phyloP scores from a whole-genome alignment of 192 early-diverging fungal genomes.

The Paraglomus brasilianum region DNA sequence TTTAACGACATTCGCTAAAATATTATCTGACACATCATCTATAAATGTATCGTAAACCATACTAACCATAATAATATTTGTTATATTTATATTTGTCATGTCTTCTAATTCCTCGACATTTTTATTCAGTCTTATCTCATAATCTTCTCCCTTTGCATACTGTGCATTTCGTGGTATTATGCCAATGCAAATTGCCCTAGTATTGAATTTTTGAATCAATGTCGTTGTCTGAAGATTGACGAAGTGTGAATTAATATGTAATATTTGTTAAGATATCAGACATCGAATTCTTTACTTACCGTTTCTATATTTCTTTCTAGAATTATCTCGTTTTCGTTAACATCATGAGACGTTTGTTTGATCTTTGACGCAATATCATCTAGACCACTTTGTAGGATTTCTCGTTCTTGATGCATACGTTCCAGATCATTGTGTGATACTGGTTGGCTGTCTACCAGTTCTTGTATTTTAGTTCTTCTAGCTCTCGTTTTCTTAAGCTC shows the following conservation, averaged over 20 bases:
- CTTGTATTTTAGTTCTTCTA: slow-evolving; percentile 57
- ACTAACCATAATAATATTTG: background rate
- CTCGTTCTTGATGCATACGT: slow-evolving; percentile 75
- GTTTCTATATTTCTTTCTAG: slow-evolving; percentile 67
- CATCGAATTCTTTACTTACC: slow-evolving; percentile 32
- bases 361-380: slow-evolving; percentile 50
- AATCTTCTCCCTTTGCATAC: slow-evolving; percentile 9
- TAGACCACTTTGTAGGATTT: slow-evolving; percentile 59
- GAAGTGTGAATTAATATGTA: slow-evolving; percentile 7
- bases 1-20: background rate
- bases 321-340: slow-evolving; percentile 70
- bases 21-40: background rate
- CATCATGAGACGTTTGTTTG: slow-evolving; percentile 54
- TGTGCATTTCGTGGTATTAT: slow-evolving; percentile 1
- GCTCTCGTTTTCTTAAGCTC: slow-evolving; percentile 43
- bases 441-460: slow-evolving; percentile 71
- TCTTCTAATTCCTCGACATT: slow-evolving; percentile 5
- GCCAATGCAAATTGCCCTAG: slow-evolving; percentile 17
- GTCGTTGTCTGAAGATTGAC: slow-evolving; percentile 41
- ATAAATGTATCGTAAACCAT: background rate
- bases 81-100: slow-evolving; percentile 18
- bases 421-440: slow-evolving; percentile 79
- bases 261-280: background rate
- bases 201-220: slow-evolving; percentile 53
- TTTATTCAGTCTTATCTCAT: slow-evolving; percentile 1